Evolutionary conservation across 495 filamentous ascomycete genomes (phyloP), one percentile per base, ranked within the genome.

Genomic region (Patellaria atrata): DNA sequence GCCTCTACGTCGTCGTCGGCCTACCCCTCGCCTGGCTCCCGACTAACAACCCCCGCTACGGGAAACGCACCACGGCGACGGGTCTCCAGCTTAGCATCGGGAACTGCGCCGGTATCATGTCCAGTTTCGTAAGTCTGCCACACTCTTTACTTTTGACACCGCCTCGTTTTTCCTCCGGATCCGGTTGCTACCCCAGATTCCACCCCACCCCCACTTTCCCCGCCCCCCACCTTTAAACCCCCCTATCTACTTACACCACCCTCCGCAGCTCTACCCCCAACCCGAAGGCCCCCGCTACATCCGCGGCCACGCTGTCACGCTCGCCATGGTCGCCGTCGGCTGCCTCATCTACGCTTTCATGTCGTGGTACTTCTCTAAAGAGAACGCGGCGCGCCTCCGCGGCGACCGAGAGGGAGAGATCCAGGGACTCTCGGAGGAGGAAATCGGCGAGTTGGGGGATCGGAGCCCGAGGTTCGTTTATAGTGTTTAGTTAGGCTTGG

Each of bases 61-160:
- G 74, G 10, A 85, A 83, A 44, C 62, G 79, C 18, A 75, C 78
- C 0, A 74, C 71, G 9, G 78, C 74, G 0, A 77, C 67, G 1
- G 77, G 75, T 1, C 45, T 85, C 47, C 77, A 83, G 52, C 55
- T 83, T 16, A 79, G 71, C 0, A 64, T 75, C 27, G 79, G 76
- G 10, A 83, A 83, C 48, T 52, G 62, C 9, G 64, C 67, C 18
- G 79, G 79, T 0, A 75, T 84, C 36, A 74, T 80, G 71, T 62
- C 73, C 2, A 67, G 70, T 0, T 82, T 80, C 36, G 62, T 82
- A 42, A 62, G 65, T 62, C 55, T 16, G 8, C 7, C 30, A 32
- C 4, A 15, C 21, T 22, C 19, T 33, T 6, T 13, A 34, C 8
- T 6, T 25, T 22, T 14, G 10, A 22, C 10, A 22, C 19, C 10